Evolutionary conservation across 108 stramenopile species (phyloP).

Genomic region (Chaetoceros tenuissimus): DNA sequence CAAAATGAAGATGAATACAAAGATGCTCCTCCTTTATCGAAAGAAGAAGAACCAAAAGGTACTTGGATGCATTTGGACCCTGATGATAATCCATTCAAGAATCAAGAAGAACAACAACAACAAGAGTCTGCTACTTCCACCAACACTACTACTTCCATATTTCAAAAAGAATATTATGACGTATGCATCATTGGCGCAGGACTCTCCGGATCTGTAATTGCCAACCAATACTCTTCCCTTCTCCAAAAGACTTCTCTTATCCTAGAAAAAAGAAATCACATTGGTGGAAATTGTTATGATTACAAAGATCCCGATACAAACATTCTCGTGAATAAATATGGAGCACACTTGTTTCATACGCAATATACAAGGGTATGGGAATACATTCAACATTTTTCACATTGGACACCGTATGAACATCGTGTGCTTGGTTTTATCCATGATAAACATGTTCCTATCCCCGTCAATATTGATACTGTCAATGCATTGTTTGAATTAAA

Average conservation of each 20-base stretch:
- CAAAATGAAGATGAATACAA: too few species aligned
- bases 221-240: constrained; percentile 56
- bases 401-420: constrained; percentile 73
- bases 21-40: too few species aligned
- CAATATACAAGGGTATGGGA: constrained; percentile 56
- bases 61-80: too few species aligned
- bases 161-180: constrained; percentile 33
- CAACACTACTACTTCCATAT: too few species aligned
- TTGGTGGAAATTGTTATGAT: constrained; percentile 83
- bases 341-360: constrained; percentile 76
- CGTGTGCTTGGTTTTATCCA: constrained; percentile 48
- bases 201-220: constrained; percentile 63
- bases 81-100: too few species aligned
- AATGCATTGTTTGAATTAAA: constrained; percentile 61
- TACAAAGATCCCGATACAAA: constrained; percentile 56
- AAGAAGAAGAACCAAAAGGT: too few species aligned
- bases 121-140: too few species aligned
- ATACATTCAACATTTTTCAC: constrained; percentile 42
- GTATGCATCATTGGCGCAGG: constrained; percentile 73
- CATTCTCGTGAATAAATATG: constrained; percentile 46
- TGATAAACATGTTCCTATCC: constrained; percentile 67
- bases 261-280: constrained; percentile 63
- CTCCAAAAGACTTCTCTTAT: constrained; percentile 43
- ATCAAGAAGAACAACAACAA: too few species aligned
- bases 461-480: constrained; percentile 79